Base-by-base conservation (phyloP, 768 basidiomycete species). In the Agrocybe praecox region DNA sequence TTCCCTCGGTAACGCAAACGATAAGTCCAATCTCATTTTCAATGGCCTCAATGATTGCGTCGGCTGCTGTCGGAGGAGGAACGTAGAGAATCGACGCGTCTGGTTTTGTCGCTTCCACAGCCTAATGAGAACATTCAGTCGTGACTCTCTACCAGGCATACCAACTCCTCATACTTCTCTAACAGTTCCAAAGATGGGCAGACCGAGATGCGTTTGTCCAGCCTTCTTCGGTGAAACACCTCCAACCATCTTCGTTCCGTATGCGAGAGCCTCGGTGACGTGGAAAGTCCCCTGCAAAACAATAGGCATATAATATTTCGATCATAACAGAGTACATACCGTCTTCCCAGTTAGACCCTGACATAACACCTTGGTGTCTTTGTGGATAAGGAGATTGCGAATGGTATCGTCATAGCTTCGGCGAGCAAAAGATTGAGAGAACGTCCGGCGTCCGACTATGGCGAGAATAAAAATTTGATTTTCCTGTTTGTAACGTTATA, bases 1-100 rank as follows among this genome's bases (percentile, higher is more conserved):
- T 99, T 42, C 97, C 97, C 74, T 99, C 97, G 12, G 97, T 99
- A 65, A 99, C 92, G 71, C 95, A 96, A 46, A 99, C 97, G 78
- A 99, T 99, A 57, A 99, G 77, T 17, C 89, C 87, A 79, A 99
- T 96, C 74, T 99, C 97, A 65, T 92, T 93, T 73, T 98, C 97
- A 66, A 99, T 98, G 33, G 97, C 97, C 74, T 99, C 97, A 53
- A 99, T 88, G 72, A 99, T 98, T 42, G 97, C 97, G 62, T 96
- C 96, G 24, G 94, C 97, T 18, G 96, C 96, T 49, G 82, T 81
- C 4, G 96, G 93, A n/a, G 97, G 97, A 5, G 97, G 97, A 14
- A 99, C 97, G 72, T 98, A 99, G 75, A 99, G 87, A 57, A 99
- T 87, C 33, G 94, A 89, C 24, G 97, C 97, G 67, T 98, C 96